phyloP scores from a whole-genome alignment of 2,329 filamentous ascomycete species.

The Trichophyton mentagrophytes region DNA sequence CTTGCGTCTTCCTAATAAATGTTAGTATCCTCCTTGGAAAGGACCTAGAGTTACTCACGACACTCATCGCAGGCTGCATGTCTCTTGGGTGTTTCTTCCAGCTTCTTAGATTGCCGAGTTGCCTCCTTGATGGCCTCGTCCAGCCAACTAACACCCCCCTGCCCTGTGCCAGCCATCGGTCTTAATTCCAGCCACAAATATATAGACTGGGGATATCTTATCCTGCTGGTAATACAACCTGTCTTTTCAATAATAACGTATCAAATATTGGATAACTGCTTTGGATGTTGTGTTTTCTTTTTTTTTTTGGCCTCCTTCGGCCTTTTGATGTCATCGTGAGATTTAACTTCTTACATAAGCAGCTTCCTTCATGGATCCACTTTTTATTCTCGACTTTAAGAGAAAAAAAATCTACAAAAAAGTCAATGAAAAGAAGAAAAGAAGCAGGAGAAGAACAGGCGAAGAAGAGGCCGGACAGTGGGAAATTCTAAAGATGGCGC shows the following conservation, averaged over 20 bases:
- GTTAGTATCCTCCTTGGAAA: conserved; percentile 5
- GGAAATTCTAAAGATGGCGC: conserved; percentile 19
- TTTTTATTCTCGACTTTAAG: not conserved
- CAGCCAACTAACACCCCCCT: not conserved
- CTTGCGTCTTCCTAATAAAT: conserved; percentile 32
- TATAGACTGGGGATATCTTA: not conserved
- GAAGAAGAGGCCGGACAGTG: too few relatives aligned
- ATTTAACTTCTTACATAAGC: not conserved
- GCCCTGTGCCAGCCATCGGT: not conserved
- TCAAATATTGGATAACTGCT: too few relatives aligned
- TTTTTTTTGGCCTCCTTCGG: not conserved
- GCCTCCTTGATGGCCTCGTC: conserved; percentile 11
- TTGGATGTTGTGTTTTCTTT: not conserved
- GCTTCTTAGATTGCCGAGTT: not conserved
- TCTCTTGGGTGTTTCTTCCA: conserved; percentile 22
- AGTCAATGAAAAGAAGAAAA: not conserved
- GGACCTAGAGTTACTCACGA: conserved; percentile 22
- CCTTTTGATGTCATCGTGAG: not conserved
- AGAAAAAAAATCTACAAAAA: conserved; percentile 2
- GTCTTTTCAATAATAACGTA: too few relatives aligned
- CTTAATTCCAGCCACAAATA: not conserved
- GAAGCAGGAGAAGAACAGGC: not conserved
- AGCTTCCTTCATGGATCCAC: not conserved
- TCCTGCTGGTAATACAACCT: too few relatives aligned
- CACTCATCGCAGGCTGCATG: conserved; percentile 39